Evolutionary conservation across 805 yeast genomes (phyloP).

Genomic region (Yamadazyma phyllophila): DNA sequence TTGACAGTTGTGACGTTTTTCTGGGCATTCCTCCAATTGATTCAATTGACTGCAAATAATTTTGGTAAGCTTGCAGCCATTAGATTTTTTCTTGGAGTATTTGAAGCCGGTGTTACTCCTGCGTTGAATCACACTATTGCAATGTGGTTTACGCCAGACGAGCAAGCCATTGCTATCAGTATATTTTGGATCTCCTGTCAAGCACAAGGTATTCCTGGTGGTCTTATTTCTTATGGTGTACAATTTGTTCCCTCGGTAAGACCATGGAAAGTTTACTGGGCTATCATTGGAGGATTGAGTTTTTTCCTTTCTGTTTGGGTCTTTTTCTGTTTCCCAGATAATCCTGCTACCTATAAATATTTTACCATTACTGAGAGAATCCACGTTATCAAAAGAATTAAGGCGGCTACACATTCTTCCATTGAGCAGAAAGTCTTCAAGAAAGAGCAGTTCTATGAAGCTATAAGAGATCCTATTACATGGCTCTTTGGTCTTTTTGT

Average conservation of each 20-base stretch:
- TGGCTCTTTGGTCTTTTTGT: conserved; percentile 14
- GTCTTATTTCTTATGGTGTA: conserved; percentile 55
- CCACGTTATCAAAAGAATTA: conserved; percentile 38
- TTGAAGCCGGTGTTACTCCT: conserved; percentile 38
- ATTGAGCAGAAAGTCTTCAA: conserved; percentile 43
- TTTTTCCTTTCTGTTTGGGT: conserved; percentile 48
- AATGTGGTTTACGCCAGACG: conserved; percentile 18
- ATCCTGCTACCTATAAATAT: conserved; percentile 36
- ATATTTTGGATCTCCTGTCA: conserved; percentile 31
- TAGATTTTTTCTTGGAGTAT: conserved; percentile 23
- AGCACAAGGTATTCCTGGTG: conserved; percentile 38
- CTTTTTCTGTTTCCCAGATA: conserved; percentile 42
- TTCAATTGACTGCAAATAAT: conserved; percentile 43
- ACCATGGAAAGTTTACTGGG: conserved; percentile 58
- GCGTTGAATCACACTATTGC: conserved; percentile 36
- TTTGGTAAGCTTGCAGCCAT: conserved; percentile 19
- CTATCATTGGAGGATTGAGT: conserved; percentile 62
- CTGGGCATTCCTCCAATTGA: conserved; percentile 36
- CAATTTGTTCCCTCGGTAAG: conserved; percentile 30
- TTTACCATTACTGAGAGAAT: conserved; percentile 36
- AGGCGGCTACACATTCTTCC: conserved; percentile 28
- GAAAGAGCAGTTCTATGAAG: conserved; percentile 45
- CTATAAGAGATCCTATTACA: conserved; percentile 38
- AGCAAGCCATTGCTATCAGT: conserved; percentile 22
- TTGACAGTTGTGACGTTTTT: conserved; percentile 24